phyloP scores from a whole-genome alignment of 306 rosid species.

The Corylus avellana region DNA sequence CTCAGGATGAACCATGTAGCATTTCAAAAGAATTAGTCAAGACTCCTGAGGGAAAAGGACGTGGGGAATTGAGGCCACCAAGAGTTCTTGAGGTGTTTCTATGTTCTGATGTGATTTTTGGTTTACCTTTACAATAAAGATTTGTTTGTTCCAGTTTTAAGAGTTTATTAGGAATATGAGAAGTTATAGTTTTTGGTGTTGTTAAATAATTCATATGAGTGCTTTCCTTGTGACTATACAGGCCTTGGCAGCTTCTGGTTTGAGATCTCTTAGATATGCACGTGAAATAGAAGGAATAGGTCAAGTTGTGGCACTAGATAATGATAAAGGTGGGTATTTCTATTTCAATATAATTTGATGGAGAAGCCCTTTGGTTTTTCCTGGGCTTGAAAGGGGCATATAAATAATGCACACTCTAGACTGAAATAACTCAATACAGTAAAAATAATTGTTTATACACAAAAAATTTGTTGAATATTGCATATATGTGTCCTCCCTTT shows the following conservation, averaged over 20 bases:
- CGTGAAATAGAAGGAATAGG: constrained; percentile 92
- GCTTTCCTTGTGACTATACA: constrained; percentile 28
- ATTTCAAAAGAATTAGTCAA: constrained; percentile 45
- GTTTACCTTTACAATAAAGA: constrained; percentile 9
- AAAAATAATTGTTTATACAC: background rate
- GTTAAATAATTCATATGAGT: constrained; percentile 13
- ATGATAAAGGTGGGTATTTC: constrained; percentile 67
- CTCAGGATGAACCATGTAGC: constrained; percentile 51
- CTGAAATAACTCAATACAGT: background rate
- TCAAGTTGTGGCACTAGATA: constrained; percentile 94
- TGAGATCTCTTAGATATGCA: constrained; percentile 96
- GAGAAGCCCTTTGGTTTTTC: background rate
- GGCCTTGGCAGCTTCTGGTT: constrained; percentile 98
- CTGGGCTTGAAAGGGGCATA: background rate
- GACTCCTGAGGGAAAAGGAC: constrained; percentile 56
- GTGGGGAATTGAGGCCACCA: constrained; percentile 61
- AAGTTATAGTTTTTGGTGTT: background rate
- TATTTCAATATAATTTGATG: constrained; percentile 5
- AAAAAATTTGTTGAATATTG: constrained; percentile 4
- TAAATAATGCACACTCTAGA: background rate
- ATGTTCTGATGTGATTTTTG: background rate
- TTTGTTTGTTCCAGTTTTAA: background rate
- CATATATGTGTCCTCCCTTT: background rate
- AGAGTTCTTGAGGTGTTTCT: constrained; percentile 84
- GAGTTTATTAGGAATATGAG: background rate